Evolutionary conservation across 106 monocot species (phyloP).

Genomic region (Cymbidium sinense): DNA sequence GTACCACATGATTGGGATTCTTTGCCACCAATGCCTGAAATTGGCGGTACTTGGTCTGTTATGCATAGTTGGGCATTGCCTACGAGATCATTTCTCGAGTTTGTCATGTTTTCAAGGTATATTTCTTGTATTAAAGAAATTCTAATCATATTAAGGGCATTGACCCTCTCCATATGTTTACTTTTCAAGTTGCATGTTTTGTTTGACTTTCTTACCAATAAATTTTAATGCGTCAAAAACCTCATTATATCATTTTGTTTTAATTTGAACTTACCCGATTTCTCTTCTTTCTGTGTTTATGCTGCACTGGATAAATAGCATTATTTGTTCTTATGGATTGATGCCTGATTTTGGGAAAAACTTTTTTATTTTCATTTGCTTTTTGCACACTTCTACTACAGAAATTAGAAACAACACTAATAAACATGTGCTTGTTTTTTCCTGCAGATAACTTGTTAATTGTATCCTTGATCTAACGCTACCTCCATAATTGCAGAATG

Average conservation of each 20-base stretch:
- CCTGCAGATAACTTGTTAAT: not conserved
- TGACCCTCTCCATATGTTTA: not conserved
- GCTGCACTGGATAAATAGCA: not conserved
- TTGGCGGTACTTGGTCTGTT: constrained; percentile 78
- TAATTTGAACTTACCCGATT: not conserved
- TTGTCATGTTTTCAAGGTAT: constrained; percentile 98
- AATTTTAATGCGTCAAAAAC: not conserved
- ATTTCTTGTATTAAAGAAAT: not conserved
- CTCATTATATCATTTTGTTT: not conserved
- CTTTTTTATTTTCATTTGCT: not conserved
- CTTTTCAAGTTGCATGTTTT: not conserved
- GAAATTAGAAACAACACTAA: not conserved
- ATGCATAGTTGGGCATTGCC: constrained; percentile 96
- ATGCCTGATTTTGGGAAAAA: not conserved
- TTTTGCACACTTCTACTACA: not conserved
- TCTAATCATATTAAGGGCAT: not conserved
- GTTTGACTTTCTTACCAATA: not conserved
- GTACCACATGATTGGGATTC: constrained; percentile 35
- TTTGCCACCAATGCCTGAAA: constrained; percentile 75
- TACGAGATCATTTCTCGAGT: constrained; percentile 89
- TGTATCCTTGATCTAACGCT: not conserved
- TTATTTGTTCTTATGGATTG: not conserved
- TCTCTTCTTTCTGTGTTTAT: not conserved
- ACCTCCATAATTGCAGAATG: constrained; percentile 54
- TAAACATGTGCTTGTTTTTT: not conserved